A percentile compares a stretch with the other conserved stretches of the same genome.
These are phyloP conservation scores for Chlamydomonas asymmetrica DNA, from an alignment of 139 green algal genomes.

Conservation along the genomic window DNA sequence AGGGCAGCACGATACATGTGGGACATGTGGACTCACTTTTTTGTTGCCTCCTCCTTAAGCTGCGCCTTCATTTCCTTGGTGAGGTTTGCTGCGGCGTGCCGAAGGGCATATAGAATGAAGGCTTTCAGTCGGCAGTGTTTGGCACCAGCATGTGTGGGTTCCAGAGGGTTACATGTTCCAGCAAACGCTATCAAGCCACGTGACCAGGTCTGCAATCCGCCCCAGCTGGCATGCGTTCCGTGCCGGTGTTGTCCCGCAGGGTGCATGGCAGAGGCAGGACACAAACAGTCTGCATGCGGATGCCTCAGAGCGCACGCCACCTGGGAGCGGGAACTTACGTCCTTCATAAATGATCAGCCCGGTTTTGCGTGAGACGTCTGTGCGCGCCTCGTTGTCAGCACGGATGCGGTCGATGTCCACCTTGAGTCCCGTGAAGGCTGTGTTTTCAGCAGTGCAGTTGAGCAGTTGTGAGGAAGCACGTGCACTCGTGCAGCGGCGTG, in stretches of 20 bases:
- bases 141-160: not conserved
- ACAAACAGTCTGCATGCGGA: not conserved
- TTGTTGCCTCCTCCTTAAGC: conserved; percentile 56
- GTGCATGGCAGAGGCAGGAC: not conserved
- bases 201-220: no score
- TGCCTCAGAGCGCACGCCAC: not conserved
- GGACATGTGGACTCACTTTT: conserved; percentile 42
- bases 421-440: conserved; percentile 68
- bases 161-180: not conserved
- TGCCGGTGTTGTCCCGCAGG: no score
- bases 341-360: conserved; percentile 86
- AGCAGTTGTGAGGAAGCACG: not conserved
- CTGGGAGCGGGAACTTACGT: conserved; percentile 41
- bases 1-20: not conserved
- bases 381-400: conserved; percentile 67
- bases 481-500: no score
- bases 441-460: not conserved
- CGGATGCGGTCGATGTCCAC: conserved; percentile 84
- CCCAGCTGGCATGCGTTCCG: no score
- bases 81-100: conserved; percentile 57
- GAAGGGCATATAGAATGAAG: not conserved
- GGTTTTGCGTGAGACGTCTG: conserved; percentile 69
- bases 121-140: no score
- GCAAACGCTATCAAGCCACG: not conserved
- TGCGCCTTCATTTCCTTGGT: conserved; percentile 68